phyloP scores from a whole-genome alignment of 495 filamentous ascomycete genomes.

The Daldinia bambusicola region DNA sequence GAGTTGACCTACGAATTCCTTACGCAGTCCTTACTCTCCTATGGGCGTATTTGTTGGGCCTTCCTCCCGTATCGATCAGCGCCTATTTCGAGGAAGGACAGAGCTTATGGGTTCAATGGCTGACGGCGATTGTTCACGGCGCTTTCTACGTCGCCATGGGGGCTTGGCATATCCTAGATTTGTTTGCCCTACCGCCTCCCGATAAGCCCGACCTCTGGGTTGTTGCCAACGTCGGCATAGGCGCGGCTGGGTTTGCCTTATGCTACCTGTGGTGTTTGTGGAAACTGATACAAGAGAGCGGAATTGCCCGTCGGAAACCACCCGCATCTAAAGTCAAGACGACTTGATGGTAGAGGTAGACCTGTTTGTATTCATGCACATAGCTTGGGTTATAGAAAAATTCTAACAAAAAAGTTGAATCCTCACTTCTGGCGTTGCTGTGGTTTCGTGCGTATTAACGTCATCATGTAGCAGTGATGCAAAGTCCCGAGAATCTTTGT shows the following conservation, averaged over 20 bases:
- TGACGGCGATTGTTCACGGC: constrained; percentile 74
- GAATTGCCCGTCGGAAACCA: constrained; percentile 47
- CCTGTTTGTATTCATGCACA: constrained; percentile 1
- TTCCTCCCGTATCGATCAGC: constrained; percentile 79
- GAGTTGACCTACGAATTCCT: constrained; percentile 84
- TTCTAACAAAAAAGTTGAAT: constrained; percentile 24
- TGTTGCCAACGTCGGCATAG: constrained; percentile 86
- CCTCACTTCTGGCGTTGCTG: background rate
- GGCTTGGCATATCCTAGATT: constrained; percentile 81
- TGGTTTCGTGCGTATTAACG: too few relatives aligned
- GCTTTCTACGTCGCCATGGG: constrained; percentile 80
- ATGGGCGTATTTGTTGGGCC: constrained; percentile 89
- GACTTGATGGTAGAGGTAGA: constrained; percentile 37
- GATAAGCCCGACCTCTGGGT: constrained; percentile 93
- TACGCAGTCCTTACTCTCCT: constrained; percentile 84
- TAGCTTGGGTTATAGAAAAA: constrained; percentile 16
- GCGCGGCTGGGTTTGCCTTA: constrained; percentile 82
- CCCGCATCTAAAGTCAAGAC: constrained; percentile 52
- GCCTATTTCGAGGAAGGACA: constrained; percentile 66
- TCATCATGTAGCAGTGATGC: too few relatives aligned
- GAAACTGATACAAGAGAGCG: constrained; percentile 72
- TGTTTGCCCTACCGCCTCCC: constrained; percentile 69
- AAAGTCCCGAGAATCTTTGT: too few relatives aligned
- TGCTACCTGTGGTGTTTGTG: constrained; percentile 91
- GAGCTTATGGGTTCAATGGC: constrained; percentile 58